Conservation (phyloP, 805 yeast species). For the Kurtzmaniella cleridarum region DNA sequence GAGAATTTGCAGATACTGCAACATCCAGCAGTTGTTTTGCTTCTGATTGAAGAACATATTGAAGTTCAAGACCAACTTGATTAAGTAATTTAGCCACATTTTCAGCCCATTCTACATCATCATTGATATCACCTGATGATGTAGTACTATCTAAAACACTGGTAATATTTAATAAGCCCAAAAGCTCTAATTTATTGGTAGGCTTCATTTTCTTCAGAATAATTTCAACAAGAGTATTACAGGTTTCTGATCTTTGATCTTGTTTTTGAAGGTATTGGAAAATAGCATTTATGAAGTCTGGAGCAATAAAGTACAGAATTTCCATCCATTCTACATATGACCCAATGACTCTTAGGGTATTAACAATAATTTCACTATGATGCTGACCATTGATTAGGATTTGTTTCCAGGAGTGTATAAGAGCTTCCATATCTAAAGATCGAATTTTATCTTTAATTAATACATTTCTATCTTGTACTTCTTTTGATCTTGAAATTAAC, state of each 20-base stretch:
- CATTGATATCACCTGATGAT: conserved; percentile 29
- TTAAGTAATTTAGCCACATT: conserved; percentile 69
- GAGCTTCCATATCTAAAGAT: conserved; percentile 59
- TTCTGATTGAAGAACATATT: conserved; percentile 49
- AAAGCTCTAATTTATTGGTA: conserved; percentile 59
- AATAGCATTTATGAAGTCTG: conserved; percentile 49
- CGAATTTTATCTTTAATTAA: conserved; percentile 79
- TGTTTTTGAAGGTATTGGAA: conserved; percentile 50
- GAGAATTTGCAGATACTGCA: conserved; percentile 8
- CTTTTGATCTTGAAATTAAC: conserved; percentile 65
- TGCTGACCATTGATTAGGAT: conserved; percentile 33
- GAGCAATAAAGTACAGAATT: conserved; percentile 59
- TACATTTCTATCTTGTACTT: conserved; percentile 59
- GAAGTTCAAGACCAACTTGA: conserved; percentile 68
- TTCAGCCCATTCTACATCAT: conserved; percentile 66
- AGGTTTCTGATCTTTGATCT: conserved; percentile 52
- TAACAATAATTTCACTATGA: conserved; percentile 40
- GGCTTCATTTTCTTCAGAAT: conserved; percentile 77
- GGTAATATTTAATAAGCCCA: conserved; percentile 64
- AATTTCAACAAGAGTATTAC: conserved; percentile 55
- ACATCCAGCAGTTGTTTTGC: conserved; percentile 25
- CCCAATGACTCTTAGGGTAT: conserved; percentile 65
- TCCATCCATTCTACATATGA: conserved; percentile 92
- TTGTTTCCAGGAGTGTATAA: conserved; percentile 65
- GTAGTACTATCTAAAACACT: conserved; percentile 36